Conservation (phyloP, 495 filamentous ascomycete species). For the Xylaria intraflava region DNA sequence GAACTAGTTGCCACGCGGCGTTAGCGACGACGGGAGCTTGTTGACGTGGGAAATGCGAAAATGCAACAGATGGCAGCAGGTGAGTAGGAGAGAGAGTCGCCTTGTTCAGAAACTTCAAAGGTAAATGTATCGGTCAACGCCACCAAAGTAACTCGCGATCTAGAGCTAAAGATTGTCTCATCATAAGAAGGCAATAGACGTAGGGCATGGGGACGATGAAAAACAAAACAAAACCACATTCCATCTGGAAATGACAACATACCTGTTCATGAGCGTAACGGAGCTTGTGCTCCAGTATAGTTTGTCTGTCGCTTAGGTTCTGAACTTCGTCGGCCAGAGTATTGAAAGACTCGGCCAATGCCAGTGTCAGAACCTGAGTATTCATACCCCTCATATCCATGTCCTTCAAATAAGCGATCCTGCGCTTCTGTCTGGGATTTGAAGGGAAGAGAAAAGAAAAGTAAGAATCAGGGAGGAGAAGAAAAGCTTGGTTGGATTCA, state of each 20-base stretch:
- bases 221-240: not conserved
- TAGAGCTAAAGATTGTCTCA: conserved; percentile 61
- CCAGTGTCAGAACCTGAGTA: conserved; percentile 38
- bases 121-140: conserved; percentile 45
- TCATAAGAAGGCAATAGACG: conserved; percentile 38
- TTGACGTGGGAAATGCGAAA: not conserved
- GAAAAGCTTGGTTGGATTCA: not conserved
- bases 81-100: not conserved
- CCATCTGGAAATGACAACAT: conserved; percentile 16
- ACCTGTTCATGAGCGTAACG: conserved; percentile 54
- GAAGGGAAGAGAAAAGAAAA: not conserved
- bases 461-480: not conserved
- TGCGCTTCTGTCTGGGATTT: conserved; percentile 1
- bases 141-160: conserved; percentile 56
- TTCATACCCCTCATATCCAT: conserved; percentile 29
- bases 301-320: conserved; percentile 47
- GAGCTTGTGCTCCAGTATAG: conserved; percentile 51
- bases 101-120: conserved; percentile 30
- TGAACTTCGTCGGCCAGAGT: conserved; percentile 55
- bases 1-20: conserved; percentile 30
- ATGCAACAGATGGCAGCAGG: too few species aligned
- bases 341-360: conserved; percentile 56
- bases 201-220: conserved; percentile 1
- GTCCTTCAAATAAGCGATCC: not conserved
- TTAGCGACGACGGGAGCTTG: conserved; percentile 7